A percentile compares a stretch with the other conserved stretches of the same genome.
Evolutionary conservation across 352 stramenopile species (phyloP).

Genomic region (Phytophthora cactorum): DNA sequence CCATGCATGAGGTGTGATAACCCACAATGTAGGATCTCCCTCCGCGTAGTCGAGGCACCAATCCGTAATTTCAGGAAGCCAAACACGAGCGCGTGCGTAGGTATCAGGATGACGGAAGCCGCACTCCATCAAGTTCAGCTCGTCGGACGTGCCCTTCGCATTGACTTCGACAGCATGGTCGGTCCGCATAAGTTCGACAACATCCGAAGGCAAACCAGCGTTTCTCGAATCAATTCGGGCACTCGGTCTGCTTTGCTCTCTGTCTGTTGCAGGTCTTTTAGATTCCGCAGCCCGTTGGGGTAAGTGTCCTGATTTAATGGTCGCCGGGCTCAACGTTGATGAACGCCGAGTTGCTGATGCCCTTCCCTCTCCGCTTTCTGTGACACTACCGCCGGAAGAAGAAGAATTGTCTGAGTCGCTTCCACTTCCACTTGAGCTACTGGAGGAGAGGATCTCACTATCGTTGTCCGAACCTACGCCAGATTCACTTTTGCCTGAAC

Average conservation of each 20-base stretch:
- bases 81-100: constrained; percentile 73
- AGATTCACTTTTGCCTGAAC: constrained; percentile 44
- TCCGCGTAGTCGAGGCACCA: constrained; percentile 90
- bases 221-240: constrained; percentile 39
- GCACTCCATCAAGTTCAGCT: constrained; percentile 83
- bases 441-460: constrained; percentile 54
- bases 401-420: constrained; percentile 56
- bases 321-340: not conserved
- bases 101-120: constrained; percentile 73
- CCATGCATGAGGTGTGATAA: constrained; percentile 83
- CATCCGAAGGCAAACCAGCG: constrained; percentile 46
- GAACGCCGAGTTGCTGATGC: constrained; percentile 18
- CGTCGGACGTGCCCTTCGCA: constrained; percentile 57
- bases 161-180: constrained; percentile 58
- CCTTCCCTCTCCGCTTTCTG: constrained; percentile 30
- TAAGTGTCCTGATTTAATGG: constrained; percentile 6
- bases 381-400: constrained; percentile 41
- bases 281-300: constrained; percentile 5
- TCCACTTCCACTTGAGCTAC: constrained; percentile 64
- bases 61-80: constrained; percentile 85
- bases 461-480: constrained; percentile 45
- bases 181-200: constrained; percentile 82
- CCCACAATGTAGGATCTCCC: constrained; percentile 84
- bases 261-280: constrained; percentile 20
- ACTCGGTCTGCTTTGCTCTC: constrained; percentile 34